These are phyloP conservation scores for Erysimum cheiri DNA, from an alignment of 441 rosid genomes.

Conservation along the genomic window DNA sequence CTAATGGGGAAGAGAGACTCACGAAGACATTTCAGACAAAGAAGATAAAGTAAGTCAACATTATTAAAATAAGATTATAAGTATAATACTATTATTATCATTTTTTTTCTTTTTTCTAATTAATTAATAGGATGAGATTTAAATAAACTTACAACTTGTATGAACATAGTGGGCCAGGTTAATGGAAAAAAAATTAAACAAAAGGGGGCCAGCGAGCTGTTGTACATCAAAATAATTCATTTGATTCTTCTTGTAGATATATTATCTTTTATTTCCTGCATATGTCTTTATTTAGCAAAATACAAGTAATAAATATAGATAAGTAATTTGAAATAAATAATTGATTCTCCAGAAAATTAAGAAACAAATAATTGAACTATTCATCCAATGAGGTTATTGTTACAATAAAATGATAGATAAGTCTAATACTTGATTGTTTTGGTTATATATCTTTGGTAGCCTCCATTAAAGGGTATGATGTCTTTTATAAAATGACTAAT, in stretches of 20 bases:
- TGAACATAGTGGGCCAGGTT: slow-evolving; percentile 4
- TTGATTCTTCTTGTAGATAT: neutral
- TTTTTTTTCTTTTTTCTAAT: neutral
- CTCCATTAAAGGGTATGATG: too few species aligned
- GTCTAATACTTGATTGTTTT: too few species aligned
- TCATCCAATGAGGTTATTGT: neutral
- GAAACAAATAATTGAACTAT: neutral
- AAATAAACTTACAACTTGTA: slow-evolving; percentile 21
- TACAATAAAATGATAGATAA: neutral
- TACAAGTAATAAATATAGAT: neutral
- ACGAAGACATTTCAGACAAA: neutral
- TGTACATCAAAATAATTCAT: slow-evolving; percentile 8
- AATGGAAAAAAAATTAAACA: neutral
- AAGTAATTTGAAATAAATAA: neutral
- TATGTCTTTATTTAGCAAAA: neutral
- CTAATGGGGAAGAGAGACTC: slow-evolving; percentile 20
- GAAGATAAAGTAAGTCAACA: slow-evolving; percentile 33
- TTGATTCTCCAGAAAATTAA: too few species aligned
- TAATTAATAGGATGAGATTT: neutral
- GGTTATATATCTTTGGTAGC: too few species aligned
- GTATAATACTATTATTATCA: neutral
- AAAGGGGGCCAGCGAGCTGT: slow-evolving; percentile 11
- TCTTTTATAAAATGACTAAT: neutral
- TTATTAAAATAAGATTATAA: neutral
- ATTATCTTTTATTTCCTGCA: neutral